phyloP scores from a whole-genome alignment of 2,329 filamentous ascomycete species.

The Paecilomyces niveus region DNA sequence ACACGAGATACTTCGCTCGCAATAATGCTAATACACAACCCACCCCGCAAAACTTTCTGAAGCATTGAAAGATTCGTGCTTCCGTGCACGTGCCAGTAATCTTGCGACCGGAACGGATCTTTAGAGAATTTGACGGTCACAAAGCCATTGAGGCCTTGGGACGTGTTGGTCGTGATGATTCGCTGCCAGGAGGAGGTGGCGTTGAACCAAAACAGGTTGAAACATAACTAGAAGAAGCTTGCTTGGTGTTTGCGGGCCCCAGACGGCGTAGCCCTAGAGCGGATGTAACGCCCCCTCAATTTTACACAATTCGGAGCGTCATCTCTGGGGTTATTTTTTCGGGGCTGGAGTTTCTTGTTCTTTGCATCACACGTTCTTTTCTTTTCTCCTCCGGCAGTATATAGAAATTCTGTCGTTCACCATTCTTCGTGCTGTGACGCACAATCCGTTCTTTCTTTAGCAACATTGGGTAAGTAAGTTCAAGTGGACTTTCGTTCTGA shows the following conservation, averaged over 20 bases:
- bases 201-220: background rate
- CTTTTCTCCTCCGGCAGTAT: background rate
- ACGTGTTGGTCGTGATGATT: background rate
- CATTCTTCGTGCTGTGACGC: background rate
- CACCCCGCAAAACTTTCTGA: background rate
- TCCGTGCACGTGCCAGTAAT: background rate
- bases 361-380: background rate
- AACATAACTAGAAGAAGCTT: background rate
- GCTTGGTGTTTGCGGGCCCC: background rate
- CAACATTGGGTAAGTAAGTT: background rate
- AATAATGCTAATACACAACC: background rate
- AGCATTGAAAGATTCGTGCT: background rate
- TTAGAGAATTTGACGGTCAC: background rate
- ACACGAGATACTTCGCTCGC: too few relatives aligned
- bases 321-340: background rate
- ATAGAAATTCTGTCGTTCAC: background rate
- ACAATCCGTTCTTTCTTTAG: background rate
- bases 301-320: background rate
- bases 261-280: background rate
- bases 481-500: background rate
- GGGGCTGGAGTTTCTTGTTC: background rate
- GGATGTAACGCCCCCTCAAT: background rate
- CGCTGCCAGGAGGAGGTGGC: background rate
- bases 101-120: background rate
- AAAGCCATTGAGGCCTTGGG: background rate